Evolutionary conservation across 495 filamentous ascomycete species (phyloP).

Genomic region (Penicillium flavigenum): DNA sequence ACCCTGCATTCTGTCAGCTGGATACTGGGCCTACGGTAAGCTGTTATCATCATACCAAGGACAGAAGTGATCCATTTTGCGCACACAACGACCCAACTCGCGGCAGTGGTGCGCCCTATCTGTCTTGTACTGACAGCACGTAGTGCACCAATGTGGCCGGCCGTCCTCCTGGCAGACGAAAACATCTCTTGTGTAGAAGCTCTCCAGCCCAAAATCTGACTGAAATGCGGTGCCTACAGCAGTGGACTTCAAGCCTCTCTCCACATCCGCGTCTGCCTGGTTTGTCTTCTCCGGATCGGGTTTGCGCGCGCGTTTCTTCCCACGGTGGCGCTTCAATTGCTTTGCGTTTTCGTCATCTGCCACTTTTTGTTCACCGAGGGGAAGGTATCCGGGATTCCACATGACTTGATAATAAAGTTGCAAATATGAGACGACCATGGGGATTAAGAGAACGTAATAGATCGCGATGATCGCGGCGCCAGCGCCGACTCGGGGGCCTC

Average conservation of each 20-base stretch:
- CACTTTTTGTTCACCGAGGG: conserved; percentile 47
- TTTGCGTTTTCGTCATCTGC: conserved; percentile 19
- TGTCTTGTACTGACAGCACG: conserved; percentile 78
- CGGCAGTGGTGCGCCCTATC: conserved; percentile 84
- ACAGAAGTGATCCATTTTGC: conserved; percentile 93
- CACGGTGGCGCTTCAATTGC: conserved; percentile 16
- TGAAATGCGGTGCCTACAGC: conserved; percentile 26
- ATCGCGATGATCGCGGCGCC: conserved; percentile 68
- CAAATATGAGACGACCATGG: conserved; percentile 65
- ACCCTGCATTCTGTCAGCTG: conserved; percentile 53
- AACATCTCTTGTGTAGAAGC: conserved; percentile 74
- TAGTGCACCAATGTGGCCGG: conserved; percentile 74
- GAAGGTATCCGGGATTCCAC: conserved; percentile 67
- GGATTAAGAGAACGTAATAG: conserved; percentile 67
- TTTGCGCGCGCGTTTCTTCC: conserved; percentile 17
- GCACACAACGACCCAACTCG: conserved; percentile 74
- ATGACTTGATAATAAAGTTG: conserved; percentile 64
- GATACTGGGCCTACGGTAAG: not conserved
- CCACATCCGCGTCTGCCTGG: conserved; percentile 26
- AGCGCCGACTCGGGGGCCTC: conserved; percentile 46
- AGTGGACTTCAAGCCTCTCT: conserved; percentile 24
- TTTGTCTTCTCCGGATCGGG: conserved; percentile 27
- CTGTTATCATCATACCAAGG: conserved; percentile 59
- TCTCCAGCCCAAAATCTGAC: conserved; percentile 39
- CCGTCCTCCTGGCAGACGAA: conserved; percentile 82